phyloP scores from a whole-genome alignment of 257 asterid species.

The Primulina tabacum region DNA sequence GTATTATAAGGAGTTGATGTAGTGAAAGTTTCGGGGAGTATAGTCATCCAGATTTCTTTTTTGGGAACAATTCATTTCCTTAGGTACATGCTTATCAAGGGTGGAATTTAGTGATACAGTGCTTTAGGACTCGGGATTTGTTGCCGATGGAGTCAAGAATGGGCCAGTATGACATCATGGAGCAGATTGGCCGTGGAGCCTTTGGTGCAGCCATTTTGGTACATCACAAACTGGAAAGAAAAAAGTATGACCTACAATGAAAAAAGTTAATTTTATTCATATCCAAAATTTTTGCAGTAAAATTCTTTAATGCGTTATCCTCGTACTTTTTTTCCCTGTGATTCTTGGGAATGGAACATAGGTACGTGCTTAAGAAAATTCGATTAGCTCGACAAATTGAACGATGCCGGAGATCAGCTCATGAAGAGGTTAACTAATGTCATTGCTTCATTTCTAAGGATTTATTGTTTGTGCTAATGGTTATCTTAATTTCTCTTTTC shows the following conservation, averaged over 20 bases:
- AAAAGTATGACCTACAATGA: slow-evolving; percentile 47
- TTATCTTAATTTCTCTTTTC: no score
- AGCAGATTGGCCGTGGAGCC: slow-evolving; percentile 99
- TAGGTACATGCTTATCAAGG: background rate
- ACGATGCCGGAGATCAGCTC: slow-evolving; percentile 99
- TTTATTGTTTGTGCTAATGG: no score
- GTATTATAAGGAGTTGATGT: slow-evolving; percentile 5
- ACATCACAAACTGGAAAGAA: slow-evolving; percentile 82
- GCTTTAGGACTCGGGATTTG: slow-evolving; percentile 29
- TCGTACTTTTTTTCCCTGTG: slow-evolving; percentile 12
- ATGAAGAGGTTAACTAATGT: slow-evolving; percentile 70
- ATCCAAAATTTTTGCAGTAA: slow-evolving; percentile 1
- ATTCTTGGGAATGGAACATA: slow-evolving; percentile 30
- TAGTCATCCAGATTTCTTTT: slow-evolving; percentile 13
- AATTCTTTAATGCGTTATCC: slow-evolving; percentile 12
- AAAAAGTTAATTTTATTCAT: slow-evolving; percentile 15
- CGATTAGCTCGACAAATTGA: slow-evolving; percentile 96
- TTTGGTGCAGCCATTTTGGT: slow-evolving; percentile 98
- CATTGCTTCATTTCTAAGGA: slow-evolving; percentile 17
- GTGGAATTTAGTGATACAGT: slow-evolving; percentile 17
- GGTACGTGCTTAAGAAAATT: slow-evolving; percentile 97
- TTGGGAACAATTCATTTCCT: slow-evolving; percentile 3
- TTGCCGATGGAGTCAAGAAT: slow-evolving; percentile 75
- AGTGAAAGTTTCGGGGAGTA: slow-evolving; percentile 23
- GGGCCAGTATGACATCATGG: slow-evolving; percentile 99